Evolutionary conservation across 805 yeast species (phyloP).

Genomic region (Teunomyces kruisii): DNA sequence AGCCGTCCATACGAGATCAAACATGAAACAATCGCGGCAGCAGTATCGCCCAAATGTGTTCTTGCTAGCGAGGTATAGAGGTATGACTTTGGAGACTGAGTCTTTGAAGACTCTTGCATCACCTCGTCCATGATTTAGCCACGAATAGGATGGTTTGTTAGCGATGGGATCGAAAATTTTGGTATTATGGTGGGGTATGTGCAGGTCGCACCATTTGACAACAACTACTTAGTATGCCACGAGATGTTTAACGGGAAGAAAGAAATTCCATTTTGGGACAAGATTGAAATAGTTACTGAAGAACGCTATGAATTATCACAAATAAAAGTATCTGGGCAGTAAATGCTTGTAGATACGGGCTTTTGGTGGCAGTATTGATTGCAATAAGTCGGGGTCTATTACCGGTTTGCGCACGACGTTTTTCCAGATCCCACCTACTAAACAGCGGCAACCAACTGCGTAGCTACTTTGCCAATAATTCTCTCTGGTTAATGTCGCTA

Average conservation of each 20-base stretch:
- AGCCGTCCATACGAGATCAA: constrained; percentile 70
- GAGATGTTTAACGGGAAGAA: no score
- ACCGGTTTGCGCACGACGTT: not conserved
- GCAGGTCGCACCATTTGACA: not conserved
- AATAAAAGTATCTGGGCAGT: no score
- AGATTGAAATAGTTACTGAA: no score
- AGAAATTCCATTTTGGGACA: no score
- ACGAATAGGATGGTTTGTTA: not conserved
- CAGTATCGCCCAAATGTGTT: constrained; percentile 68
- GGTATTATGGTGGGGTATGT: not conserved
- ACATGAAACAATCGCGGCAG: constrained; percentile 59
- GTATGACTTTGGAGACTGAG: constrained; percentile 63
- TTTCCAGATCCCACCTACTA: not conserved
- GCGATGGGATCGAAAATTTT: constrained; percentile 1
- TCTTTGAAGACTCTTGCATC: constrained; percentile 33
- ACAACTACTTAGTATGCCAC: no score
- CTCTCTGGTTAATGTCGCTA: constrained; percentile 16
- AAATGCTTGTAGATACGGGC: no score
- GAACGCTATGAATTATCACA: no score
- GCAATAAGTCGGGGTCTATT: no score
- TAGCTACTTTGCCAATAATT: not conserved
- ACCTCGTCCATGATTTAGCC: constrained; percentile 16
- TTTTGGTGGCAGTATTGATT: no score
- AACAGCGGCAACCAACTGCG: not conserved
- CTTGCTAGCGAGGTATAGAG: constrained; percentile 54